phyloP scores from a whole-genome alignment of 1,284 basidiomycete species.

The Earliella scabrosa region DNA sequence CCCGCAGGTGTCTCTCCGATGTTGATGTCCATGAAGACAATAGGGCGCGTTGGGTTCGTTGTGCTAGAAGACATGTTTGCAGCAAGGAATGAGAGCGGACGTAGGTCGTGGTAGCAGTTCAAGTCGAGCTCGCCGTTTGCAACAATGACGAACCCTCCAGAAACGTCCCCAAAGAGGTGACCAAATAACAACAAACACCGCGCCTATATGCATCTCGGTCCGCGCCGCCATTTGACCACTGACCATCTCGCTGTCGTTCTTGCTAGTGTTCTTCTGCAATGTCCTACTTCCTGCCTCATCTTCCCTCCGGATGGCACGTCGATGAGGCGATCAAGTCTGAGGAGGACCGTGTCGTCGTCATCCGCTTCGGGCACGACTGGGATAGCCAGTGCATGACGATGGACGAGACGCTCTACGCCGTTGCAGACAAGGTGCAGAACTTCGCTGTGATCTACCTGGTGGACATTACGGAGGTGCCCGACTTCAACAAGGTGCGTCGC shows the following conservation, averaged over 20 bases:
- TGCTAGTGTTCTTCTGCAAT: slow-evolving; percentile 40
- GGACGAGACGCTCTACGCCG: slow-evolving; percentile 95
- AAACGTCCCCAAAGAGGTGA: slow-evolving; percentile 7
- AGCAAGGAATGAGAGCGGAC: background rate
- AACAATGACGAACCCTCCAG: slow-evolving; percentile 13
- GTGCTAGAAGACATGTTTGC: slow-evolving; percentile 26
- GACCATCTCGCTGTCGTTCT: background rate
- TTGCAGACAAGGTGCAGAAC: slow-evolving; percentile 97
- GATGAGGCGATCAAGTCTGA: slow-evolving; percentile 98
- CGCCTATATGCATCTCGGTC: slow-evolving; percentile 1
- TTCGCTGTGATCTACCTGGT: slow-evolving; percentile 96
- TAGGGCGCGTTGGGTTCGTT: slow-evolving; percentile 55
- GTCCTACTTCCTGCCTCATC: slow-evolving; percentile 89
- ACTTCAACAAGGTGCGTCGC: slow-evolving; percentile 92
- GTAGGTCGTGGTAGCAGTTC: background rate
- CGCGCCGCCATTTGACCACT: background rate
- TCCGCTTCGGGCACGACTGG: slow-evolving; percentile 96
- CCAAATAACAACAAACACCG: slow-evolving; percentile 17
- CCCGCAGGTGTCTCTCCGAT: slow-evolving; percentile 96
- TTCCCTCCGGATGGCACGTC: slow-evolving; percentile 96
- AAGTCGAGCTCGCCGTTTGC: slow-evolving; percentile 1
- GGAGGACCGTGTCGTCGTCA: slow-evolving; percentile 94
- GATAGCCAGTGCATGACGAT: slow-evolving; percentile 97
- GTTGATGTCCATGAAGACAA: slow-evolving; percentile 96
- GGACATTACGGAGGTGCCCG: slow-evolving; percentile 97